Percentiles rank a stretch among this genome's conserved stretches.
Conservation (phyloP, 1,139 yeast genomes). For the Trichomonascaceae sp. region DNA sequence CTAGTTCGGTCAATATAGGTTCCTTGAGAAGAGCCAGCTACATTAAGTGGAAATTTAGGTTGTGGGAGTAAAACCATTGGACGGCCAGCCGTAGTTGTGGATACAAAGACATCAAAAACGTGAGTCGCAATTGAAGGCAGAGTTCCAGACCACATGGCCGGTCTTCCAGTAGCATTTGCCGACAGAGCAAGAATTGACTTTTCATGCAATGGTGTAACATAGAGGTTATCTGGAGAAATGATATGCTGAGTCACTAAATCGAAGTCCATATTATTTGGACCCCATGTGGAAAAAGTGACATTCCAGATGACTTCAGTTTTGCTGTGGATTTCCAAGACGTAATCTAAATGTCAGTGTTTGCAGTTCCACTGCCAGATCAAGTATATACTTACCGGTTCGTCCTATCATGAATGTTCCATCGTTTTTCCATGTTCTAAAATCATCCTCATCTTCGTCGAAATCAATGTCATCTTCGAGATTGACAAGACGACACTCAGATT, state of each 20-base stretch:
- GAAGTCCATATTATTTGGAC: slow-evolving; percentile 78
- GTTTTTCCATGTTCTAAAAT: slow-evolving; percentile 18
- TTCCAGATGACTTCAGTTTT: slow-evolving; percentile 71
- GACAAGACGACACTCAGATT: slow-evolving; percentile 20
- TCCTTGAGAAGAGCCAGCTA: slow-evolving; percentile 24
- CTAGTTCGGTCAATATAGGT: slow-evolving; percentile 63
- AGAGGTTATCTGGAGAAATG: slow-evolving; percentile 53
- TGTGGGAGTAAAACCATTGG: slow-evolving; percentile 35
- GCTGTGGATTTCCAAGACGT: slow-evolving; percentile 58
- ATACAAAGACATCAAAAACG: slow-evolving; percentile 59
- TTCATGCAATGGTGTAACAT: slow-evolving; percentile 81
- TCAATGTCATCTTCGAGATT: slow-evolving; percentile 18
- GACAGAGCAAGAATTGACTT: slow-evolving; percentile 49
- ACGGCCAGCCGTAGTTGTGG: slow-evolving; percentile 18
- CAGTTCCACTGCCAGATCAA: neutral
- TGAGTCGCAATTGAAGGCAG: slow-evolving; percentile 63
- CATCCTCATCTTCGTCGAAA: slow-evolving; percentile 17
- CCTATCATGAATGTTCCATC: slow-evolving; percentile 34
- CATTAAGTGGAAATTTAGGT: slow-evolving; percentile 26
- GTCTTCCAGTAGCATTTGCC: slow-evolving; percentile 52
- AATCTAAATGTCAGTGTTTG: slow-evolving; percentile 30
- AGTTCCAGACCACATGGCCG: slow-evolving; percentile 68
- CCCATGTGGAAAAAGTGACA: slow-evolving; percentile 86
- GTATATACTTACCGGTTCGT: slow-evolving; percentile 23
- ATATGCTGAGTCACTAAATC: slow-evolving; percentile 47